These are phyloP conservation scores for Xylariaceae sp. DNA, from an alignment of 2,329 filamentous ascomycete species.

Conservation along the genomic window DNA sequence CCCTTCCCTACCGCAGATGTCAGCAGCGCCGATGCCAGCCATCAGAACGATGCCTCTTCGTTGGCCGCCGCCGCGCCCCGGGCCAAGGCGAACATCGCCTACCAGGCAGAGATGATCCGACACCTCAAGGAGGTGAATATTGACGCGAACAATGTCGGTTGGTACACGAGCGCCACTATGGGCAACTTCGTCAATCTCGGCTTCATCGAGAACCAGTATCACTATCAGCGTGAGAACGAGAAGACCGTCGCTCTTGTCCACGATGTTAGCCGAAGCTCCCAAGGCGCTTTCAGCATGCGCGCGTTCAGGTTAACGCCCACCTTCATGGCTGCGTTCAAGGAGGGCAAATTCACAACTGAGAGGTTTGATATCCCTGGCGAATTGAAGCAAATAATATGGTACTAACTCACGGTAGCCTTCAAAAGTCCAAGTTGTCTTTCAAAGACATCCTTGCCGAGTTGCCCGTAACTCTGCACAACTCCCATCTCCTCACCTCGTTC, in stretches of 20 bases:
- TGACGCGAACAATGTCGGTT: conserved; percentile 95
- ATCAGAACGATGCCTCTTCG: conserved; percentile 70
- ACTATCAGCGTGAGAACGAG: conserved; percentile 95
- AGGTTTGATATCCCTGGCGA: conserved; percentile 54
- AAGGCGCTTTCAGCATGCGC: conserved; percentile 82
- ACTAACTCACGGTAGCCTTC: conserved; percentile 57
- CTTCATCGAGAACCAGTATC: conserved; percentile 96
- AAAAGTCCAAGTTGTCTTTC: conserved; percentile 90
- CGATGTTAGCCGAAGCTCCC: conserved; percentile 90
- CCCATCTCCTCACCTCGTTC: conserved; percentile 90
- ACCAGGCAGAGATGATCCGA: conserved; percentile 96
- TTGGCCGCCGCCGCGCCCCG: conserved; percentile 83
- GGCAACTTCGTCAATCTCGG: conserved; percentile 94
- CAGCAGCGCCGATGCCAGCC: conserved; percentile 56
- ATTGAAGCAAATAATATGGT: background rate
- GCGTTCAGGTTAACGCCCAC: conserved; percentile 83
- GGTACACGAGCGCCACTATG: conserved; percentile 98
- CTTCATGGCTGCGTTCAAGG: conserved; percentile 91
- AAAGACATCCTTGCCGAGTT: conserved; percentile 91
- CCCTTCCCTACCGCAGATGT: conserved; percentile 82
- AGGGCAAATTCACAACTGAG: conserved; percentile 96
- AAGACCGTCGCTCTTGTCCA: conserved; percentile 84
- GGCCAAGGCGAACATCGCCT: conserved; percentile 80
- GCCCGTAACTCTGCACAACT: conserved; percentile 89
- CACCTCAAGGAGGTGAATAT: conserved; percentile 96